Evolutionary conservation across 169 alveolate species (phyloP), one percentile per base, ranked within the genome.

Genomic region (Plasmodium billcollinsi): DNA sequence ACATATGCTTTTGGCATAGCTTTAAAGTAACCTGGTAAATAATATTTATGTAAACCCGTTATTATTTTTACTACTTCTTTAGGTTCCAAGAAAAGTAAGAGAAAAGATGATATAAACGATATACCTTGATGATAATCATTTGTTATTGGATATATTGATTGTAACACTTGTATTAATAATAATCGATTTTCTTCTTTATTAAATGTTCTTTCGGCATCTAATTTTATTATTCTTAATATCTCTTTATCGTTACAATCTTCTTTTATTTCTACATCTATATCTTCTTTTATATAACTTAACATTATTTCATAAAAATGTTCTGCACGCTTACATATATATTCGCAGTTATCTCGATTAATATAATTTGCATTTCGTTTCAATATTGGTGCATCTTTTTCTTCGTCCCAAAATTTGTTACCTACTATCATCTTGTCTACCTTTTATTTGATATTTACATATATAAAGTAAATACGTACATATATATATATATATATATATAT

Each of bases 111-210:
- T 14, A 94, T 90, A 47, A 94, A 94, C 24, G 96, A 95, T 59
- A 93, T 91, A 14, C 96, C 96, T 88, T 94, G 96, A 88, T 94
- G 96, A 85, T 94, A 94, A 88, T 94, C 96, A 50, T 95, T 95
- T 49, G 92, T 72, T 62, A 89, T 88, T 45, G 88, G 91, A 83
- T 75, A 94, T 39, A 93, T 93, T 20, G 78, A 63, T 21, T 80
- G 89, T 39, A 94, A 73, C 26, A 72, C 94, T 39, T 80, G 65
- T 39, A 86, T 89, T 43, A 94, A 52, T 15, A 61, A 39, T 5
- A 49, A 71, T 49, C 94, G 73, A 90, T 91, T 56, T 59, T 93
- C 90, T 70, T 88, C 94, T 45, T n/a, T 52, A 20, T 49, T 91
- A 73, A 93, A 94, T 18, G 96, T 94, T 43, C 96, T 83, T 66